Conservation (phyloP, 2,329 filamentous ascomycete species). For the Cladorrhinum sp. region DNA sequence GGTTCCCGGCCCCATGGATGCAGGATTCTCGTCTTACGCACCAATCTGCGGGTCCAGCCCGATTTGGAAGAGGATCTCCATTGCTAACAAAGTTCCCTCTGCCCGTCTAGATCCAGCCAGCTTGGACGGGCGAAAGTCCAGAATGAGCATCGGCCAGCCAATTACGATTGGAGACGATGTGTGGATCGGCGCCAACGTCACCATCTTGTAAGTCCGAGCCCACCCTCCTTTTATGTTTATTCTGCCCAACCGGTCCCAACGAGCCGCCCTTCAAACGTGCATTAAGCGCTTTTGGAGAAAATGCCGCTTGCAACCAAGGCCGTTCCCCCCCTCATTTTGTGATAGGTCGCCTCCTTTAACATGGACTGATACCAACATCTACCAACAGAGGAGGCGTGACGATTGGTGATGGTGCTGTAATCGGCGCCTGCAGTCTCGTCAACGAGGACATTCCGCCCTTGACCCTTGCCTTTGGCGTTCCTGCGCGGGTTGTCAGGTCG, state of each 20-base stretch:
- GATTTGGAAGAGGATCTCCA: constrained; percentile 8
- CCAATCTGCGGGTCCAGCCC: not conserved
- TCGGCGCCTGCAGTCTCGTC: constrained; percentile 32
- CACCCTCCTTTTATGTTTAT: not conserved
- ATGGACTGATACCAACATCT: constrained; percentile 2
- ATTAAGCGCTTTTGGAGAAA: not conserved
- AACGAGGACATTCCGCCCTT: constrained; percentile 29
- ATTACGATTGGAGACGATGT: constrained; percentile 38
- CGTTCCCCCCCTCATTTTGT: not conserved
- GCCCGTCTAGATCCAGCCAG: constrained; percentile 25
- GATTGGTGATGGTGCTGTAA: constrained; percentile 31
- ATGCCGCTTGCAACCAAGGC: not conserved
- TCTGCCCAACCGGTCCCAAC: not conserved
- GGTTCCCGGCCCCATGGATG: constrained; percentile 1
- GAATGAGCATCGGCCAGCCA: constrained; percentile 29
- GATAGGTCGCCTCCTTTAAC: not conserved
- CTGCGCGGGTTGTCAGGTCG: constrained; percentile 25
- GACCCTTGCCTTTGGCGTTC: constrained; percentile 29
- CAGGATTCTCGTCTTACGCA: not conserved
- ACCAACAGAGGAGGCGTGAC: constrained; percentile 30
- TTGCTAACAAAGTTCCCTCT: not conserved
- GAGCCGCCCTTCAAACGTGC: not conserved
- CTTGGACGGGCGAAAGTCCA: constrained; percentile 27
- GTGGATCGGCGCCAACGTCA: constrained; percentile 39
- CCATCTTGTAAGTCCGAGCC: constrained; percentile 31